Base-by-base conservation (phyloP, 805 yeast genomes). In the Pichia exigua region DNA sequence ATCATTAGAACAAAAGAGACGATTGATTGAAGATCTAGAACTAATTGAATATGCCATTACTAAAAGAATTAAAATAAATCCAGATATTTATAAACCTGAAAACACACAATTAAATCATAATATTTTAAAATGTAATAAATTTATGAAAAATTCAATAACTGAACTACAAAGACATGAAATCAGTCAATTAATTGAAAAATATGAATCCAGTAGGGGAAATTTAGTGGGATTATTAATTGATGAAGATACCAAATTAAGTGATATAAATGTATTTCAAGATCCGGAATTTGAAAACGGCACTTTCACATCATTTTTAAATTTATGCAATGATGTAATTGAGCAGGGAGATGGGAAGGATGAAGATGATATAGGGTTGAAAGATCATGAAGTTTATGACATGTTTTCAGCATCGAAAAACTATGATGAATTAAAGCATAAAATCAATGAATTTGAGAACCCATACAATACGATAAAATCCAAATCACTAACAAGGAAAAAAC, bases 131-230 rank as follows among this genome's bases (percentile, higher is more conserved):
- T 65, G 63, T n/a, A 45, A 42, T 35, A 68, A 68, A 50, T 72
- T 73, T 49, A 67, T 79, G 55, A 69, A 82, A 0, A 67, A 65
- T 18, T 73, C 78, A 54, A 83, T 83, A 52, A 70, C 81, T 0
- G 56, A 79, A 0, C 53, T 79, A 21, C 91, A 84, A 58, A 82
- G 83, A 59, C 87, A 83, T 65, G 96, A 90, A 62, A 73, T 86
- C 10, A 69, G 70, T 20, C 56, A 63, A 42, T 77, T 90, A 48
- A 57, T 77, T 4, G 67, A 73, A 10, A 75, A 78, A 48, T 81
- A 78, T 59, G 20, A 65, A 65, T 42, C 65, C 57, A 44, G 72
- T 47, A 22, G 65, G 47, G 57, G 67, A 20, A 48, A 54, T 5
- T 54, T 61, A 22, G 38, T 71, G 6, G 57, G 59, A 5, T 32